A percentile compares a stretch with the other conserved stretches of the same genome.
phyloP scores from a whole-genome alignment of 2,329 filamentous ascomycete species.

The Stagonosporopsis rhizophila region DNA sequence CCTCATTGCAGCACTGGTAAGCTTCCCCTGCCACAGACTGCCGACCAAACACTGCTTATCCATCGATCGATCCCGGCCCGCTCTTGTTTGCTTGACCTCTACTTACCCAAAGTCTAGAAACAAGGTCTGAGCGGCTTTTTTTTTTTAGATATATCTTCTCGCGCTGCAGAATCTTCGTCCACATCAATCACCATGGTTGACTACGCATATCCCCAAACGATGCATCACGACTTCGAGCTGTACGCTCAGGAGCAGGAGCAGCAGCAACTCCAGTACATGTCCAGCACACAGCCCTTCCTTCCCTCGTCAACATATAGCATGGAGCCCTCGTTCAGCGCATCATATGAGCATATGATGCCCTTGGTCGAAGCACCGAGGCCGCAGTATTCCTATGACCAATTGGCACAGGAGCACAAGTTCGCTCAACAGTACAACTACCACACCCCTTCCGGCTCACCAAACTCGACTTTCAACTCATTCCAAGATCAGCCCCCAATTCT shows the following conservation, averaged over 20 bases:
- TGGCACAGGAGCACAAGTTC: constrained; percentile 48
- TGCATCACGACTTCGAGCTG: constrained; percentile 50
- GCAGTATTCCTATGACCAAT: constrained; percentile 47
- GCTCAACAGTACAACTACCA: constrained; percentile 47
- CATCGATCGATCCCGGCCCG: constrained; percentile 10
- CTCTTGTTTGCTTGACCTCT: constrained; percentile 29
- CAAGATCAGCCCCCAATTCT: constrained; percentile 56
- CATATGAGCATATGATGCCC: constrained; percentile 46
- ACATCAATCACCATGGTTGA: constrained; percentile 44
- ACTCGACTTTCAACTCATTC: constrained; percentile 56
- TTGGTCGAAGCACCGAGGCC: constrained; percentile 41
- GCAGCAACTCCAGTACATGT: constrained; percentile 42
- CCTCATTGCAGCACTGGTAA: constrained; percentile 40
- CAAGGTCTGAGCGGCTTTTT: constrained; percentile 27
- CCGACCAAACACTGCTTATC: constrained; percentile 18
- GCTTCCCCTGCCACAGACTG: constrained; percentile 40
- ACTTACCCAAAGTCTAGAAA: constrained; percentile 35
- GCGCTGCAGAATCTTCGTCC: constrained; percentile 12
- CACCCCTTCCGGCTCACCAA: constrained; percentile 52
- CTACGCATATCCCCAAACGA: constrained; percentile 41
- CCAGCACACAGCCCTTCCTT: constrained; percentile 39
- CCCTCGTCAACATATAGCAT: constrained; percentile 38
- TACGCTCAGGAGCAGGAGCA: constrained; percentile 45
- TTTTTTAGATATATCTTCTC: constrained; percentile 22
- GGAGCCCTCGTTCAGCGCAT: constrained; percentile 47